phyloP scores from a whole-genome alignment of 2,329 filamentous ascomycete species.

The Amauroascus verrucosus region DNA sequence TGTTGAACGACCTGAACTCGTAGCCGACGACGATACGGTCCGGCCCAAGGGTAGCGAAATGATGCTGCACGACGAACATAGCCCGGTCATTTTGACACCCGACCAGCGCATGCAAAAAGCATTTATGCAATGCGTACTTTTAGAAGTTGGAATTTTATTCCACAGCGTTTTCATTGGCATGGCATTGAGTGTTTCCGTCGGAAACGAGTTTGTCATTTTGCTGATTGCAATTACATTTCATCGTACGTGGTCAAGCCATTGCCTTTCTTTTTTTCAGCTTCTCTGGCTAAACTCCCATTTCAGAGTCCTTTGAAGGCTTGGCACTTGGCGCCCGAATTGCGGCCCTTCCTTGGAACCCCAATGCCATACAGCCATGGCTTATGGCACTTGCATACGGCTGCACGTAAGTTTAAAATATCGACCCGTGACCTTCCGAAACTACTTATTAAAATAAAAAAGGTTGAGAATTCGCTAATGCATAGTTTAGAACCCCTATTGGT shows the following conservation, averaged over 20 bases:
- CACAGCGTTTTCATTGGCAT: constrained; percentile 51
- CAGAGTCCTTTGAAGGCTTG: constrained; percentile 30
- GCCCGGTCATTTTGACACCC: constrained; percentile 17
- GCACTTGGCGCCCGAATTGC: constrained; percentile 29
- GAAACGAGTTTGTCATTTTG: constrained; percentile 27
- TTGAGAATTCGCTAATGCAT: not conserved
- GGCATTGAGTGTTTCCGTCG: constrained; percentile 29
- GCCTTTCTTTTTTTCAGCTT: no score
- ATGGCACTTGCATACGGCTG: constrained; percentile 69
- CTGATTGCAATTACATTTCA: constrained; percentile 31
- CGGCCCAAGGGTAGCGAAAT: not conserved
- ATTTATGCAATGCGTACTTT: constrained; percentile 61
- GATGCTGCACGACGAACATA: not conserved
- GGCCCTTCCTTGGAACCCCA: constrained; percentile 23
- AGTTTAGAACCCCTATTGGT: constrained; percentile 58
- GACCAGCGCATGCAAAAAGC: constrained; percentile 48
- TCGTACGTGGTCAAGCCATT: constrained; percentile 20
- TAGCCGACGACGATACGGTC: constrained; percentile 1
- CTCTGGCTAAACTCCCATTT: not conserved
- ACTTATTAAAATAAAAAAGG: not conserved
- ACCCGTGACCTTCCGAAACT: not conserved
- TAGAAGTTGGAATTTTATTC: constrained; percentile 69
- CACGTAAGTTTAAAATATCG: constrained; percentile 22
- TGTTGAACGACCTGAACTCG: constrained; percentile 19
- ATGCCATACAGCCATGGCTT: constrained; percentile 45